phyloP scores from a whole-genome alignment of 1,139 yeast species.

The Yamadazyma atlantica region DNA sequence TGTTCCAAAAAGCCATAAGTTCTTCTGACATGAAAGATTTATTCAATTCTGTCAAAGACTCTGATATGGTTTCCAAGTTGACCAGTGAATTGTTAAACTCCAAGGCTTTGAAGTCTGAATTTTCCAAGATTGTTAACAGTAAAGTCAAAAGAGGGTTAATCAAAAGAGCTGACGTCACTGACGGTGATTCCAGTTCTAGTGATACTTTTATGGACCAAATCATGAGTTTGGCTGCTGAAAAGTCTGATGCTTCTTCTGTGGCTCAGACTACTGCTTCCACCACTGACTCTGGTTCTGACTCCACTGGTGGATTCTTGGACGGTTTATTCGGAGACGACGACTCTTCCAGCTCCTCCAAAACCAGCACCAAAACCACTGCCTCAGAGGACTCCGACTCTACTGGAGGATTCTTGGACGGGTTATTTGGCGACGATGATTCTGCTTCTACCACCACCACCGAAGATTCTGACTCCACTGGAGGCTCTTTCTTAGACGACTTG shows the following conservation, averaged over 20 bases:
- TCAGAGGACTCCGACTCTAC: not conserved
- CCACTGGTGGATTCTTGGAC: conserved; percentile 11
- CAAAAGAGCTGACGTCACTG: conserved; percentile 10
- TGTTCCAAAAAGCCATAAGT: conserved; percentile 20
- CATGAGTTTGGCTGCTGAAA: conserved; percentile 4
- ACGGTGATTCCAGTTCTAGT: not conserved
- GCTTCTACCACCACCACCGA: conserved; percentile 15
- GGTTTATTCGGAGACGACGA: conserved; percentile 8
- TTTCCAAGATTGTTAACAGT: conserved; percentile 14
- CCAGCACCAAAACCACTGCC: conserved; percentile 14
- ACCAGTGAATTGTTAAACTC: conserved; percentile 18
- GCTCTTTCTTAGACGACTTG: conserved; percentile 14
- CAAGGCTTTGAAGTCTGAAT: conserved; percentile 16
- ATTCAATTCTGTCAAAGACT: conserved; percentile 24
- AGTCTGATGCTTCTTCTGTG: conserved; percentile 3
- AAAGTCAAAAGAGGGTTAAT: conserved; percentile 18
- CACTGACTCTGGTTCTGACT: conserved; percentile 1
- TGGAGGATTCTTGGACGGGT: conserved; percentile 17
- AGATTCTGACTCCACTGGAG: conserved; percentile 14
- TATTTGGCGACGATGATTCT: conserved; percentile 14
- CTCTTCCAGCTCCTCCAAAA: conserved; percentile 9
- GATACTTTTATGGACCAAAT: conserved; percentile 2
- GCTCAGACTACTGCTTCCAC: conserved; percentile 1
- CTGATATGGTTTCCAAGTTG: conserved; percentile 23
- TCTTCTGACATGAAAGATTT: conserved; percentile 23